Conservation (phyloP, 2,329 filamentous ascomycete genomes). For the Ophiostoma himal-ulmi region DNA sequence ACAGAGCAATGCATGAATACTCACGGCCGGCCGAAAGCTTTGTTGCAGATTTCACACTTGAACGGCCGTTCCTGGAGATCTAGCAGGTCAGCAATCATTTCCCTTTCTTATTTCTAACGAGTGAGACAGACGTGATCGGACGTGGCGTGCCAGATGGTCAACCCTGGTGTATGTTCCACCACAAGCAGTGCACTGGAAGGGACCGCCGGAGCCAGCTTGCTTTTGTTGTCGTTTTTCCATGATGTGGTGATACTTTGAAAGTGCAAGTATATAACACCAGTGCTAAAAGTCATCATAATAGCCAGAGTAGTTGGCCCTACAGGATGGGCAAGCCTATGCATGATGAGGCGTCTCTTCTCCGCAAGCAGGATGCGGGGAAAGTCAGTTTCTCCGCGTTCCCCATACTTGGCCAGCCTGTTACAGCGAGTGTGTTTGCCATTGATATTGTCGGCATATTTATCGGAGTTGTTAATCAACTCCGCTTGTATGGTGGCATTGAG, state of each 20-base stretch:
- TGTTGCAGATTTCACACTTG: constrained; percentile 22
- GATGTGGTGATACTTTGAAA: not conserved
- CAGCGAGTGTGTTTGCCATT: not conserved
- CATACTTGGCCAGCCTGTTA: not conserved
- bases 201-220: constrained; percentile 10
- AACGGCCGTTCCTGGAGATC: constrained; percentile 24
- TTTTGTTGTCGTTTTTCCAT: constrained; percentile 13
- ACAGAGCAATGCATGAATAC: not conserved
- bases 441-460: not conserved
- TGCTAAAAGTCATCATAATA: not conserved
- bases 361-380: constrained; percentile 2
- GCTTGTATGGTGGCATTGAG: not conserved
- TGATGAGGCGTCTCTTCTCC: not conserved
- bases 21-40: constrained; percentile 22
- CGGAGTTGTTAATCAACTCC: not conserved
- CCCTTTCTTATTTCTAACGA: not conserved
- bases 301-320: not conserved
- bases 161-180: constrained; percentile 23
- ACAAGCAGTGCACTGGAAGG: constrained; percentile 24
- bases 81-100: not conserved
- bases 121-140: constrained; percentile 23
- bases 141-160: constrained; percentile 24
- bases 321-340: not conserved
- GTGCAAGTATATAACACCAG: not conserved
- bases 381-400: not conserved